phyloP scores from a whole-genome alignment of 2,329 filamentous ascomycete genomes.

The Colletotrichum agaves region DNA sequence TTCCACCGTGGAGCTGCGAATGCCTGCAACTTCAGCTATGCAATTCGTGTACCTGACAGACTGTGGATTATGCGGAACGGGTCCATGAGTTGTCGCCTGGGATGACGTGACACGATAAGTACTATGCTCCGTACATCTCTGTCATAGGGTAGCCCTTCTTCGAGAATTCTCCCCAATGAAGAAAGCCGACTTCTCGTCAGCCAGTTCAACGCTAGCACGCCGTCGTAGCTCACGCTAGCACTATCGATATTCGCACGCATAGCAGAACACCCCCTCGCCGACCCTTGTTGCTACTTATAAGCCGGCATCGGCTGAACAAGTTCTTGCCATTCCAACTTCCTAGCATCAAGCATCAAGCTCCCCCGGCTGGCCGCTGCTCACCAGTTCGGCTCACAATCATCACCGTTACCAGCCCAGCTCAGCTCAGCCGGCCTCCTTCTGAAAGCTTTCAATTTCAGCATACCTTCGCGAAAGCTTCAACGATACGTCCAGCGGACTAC shows the following conservation, averaged over 20 bases:
- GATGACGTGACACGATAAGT: not conserved
- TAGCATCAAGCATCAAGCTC: not conserved
- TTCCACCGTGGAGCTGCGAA: constrained; percentile 25
- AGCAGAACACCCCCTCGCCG: not conserved
- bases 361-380: not conserved
- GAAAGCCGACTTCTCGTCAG: too few species aligned
- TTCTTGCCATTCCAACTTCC: not conserved
- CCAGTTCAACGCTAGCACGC: not conserved
- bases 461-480: constrained; percentile 22
- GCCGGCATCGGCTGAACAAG: not conserved
- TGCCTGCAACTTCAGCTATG: constrained; percentile 3
- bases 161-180: not conserved
- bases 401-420: not conserved
- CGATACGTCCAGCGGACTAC: constrained; percentile 9
- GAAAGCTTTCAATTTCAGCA: constrained; percentile 28
- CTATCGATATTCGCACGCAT: too few species aligned
- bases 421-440: constrained; percentile 14
- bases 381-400: constrained; percentile 13
- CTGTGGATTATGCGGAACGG: not conserved
- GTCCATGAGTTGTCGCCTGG: not conserved
- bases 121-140: not conserved
- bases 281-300: not conserved
- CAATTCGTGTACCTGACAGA: constrained; percentile 35
- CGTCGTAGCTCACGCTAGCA: too few species aligned
- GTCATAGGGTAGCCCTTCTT: not conserved